Evolutionary conservation across 2,329 filamentous ascomycete genomes (phyloP), one percentile per base, ranked within the genome.

Genomic region (Xylaria sp.): DNA sequence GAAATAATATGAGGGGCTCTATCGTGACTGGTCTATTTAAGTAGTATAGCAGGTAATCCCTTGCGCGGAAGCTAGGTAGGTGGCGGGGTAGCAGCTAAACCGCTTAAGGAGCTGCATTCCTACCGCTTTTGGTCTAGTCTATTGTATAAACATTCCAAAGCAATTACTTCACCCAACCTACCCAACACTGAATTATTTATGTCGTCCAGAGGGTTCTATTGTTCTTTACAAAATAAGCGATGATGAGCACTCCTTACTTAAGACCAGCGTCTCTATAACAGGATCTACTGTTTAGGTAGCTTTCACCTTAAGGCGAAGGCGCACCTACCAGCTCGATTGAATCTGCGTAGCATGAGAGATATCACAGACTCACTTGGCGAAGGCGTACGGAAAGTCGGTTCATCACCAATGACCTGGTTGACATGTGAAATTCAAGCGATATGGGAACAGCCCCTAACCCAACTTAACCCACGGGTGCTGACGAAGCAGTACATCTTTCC

Each of bases 381-480:
- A n/a, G 26, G 49, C 49, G 31, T 26, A 42, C 20, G 15, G 26
- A 38, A 48, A 36, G 13, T 26, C 4, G 20, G 36, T 15, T 56
- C 33, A 26, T 11, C 11, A 56, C 17, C 28, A 57, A 48, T 36
- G 15, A 6, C 23, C 33, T 20, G 28, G n/a, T 49, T 26, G 10
- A 23, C 23, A n/a, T 38, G 20, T 57, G n/a, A 11, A 17, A 31
- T 17, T 46, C 40, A 9, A 57, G 20, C 17, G 31, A 36, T 36
- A 23, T 42, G 15, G 26, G 13, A 56, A 11, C n/a, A 20, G 28
- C 48, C 33, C 33, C 57, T 61, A 57, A 46, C 36, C 44, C 51
- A 57, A 15, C 26, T 61, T 61, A 15, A 58, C 63, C 67, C 67
- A 69, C 26, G 67, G 63, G 9, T 69, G 63, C 23, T 69, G 67